phyloP scores from a whole-genome alignment of 257 asterid genomes.

The Rhazya stricta region DNA sequence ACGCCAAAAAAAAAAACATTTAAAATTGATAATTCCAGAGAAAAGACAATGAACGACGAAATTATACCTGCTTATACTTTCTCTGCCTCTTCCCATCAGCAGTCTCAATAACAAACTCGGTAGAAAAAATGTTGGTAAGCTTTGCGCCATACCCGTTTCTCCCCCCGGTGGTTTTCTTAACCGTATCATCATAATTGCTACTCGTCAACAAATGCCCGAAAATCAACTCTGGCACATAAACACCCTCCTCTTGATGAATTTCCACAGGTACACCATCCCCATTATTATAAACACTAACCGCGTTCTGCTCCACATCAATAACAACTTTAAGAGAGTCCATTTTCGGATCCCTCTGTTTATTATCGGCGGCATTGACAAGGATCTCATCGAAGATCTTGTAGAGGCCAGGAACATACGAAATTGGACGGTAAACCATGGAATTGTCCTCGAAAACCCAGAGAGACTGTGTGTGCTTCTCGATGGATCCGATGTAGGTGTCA shows the following conservation, averaged over 20 bases:
- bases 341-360: conserved; percentile 81
- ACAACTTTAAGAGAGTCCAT: conserved; percentile 78
- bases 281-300: conserved; percentile 68
- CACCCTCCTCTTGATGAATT: conserved; percentile 93
- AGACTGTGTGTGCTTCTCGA: conserved; percentile 68
- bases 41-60: background rate
- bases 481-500: conserved; percentile 90
- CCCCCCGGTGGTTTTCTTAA: conserved; percentile 95
- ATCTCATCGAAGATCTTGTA: conserved; percentile 96
- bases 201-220: conserved; percentile 97
- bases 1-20: background rate
- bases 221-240: conserved; percentile 93
- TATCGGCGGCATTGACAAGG: conserved; percentile 89
- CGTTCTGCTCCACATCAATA: conserved; percentile 59
- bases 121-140: conserved; percentile 85
- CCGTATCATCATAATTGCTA: conserved; percentile 83
- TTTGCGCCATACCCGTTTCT: conserved; percentile 97
- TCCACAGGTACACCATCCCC: conserved; percentile 99
- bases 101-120: conserved; percentile 83
- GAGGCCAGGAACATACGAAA: conserved; percentile 78
- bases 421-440: conserved; percentile 46
- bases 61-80: conserved; percentile 83
- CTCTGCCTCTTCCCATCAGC: conserved; percentile 81
- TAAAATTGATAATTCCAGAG: background rate
- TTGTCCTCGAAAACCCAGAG: conserved; percentile 76